phyloP scores from a whole-genome alignment of 176 grass and related monocot genomes.

The Panicum miliaceum region DNA sequence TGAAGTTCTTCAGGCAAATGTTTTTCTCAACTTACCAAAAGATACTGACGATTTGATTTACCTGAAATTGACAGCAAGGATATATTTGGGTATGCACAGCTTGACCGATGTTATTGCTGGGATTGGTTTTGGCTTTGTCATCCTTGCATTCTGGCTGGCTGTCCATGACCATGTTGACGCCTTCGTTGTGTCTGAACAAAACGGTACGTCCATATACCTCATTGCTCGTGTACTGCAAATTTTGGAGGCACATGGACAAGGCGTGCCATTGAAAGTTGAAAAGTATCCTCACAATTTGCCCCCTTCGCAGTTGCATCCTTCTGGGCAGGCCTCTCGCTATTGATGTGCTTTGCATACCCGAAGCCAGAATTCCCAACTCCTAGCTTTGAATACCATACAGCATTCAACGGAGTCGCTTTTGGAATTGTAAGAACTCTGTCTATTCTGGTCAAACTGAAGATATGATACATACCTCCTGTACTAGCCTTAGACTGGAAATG shows the following conservation, averaged over 20 bases:
- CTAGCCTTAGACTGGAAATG: conserved; percentile 14
- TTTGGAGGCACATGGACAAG: not conserved
- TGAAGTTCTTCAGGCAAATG: not conserved
- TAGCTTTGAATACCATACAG: conserved; percentile 91
- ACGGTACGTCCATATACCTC: conserved; percentile 62
- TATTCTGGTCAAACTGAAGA: conserved; percentile 27
- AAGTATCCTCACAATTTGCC: not conserved
- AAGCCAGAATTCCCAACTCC: conserved; percentile 89
- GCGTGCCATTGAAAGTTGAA: not conserved
- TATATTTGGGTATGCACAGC: conserved; percentile 99
- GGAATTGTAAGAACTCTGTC: conserved; percentile 87
- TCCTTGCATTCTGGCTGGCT: conserved; percentile 85
- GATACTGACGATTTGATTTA: conserved; percentile 33
- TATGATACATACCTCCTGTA: not conserved
- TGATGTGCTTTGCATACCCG: conserved; percentile 89
- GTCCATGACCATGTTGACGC: conserved; percentile 70
- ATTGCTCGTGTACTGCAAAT: not conserved
- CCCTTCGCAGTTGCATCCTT: conserved; percentile 76
- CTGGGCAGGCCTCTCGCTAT: conserved; percentile 77
- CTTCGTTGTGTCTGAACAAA: conserved; percentile 83
- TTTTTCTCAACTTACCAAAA: not conserved
- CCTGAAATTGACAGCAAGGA: conserved; percentile 65
- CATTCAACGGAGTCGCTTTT: conserved; percentile 91
- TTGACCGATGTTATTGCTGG: conserved; percentile 78
- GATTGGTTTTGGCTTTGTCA: conserved; percentile 64